phyloP scores from a whole-genome alignment of 2,329 filamentous ascomycete genomes.

The Nemania bipapillata region DNA sequence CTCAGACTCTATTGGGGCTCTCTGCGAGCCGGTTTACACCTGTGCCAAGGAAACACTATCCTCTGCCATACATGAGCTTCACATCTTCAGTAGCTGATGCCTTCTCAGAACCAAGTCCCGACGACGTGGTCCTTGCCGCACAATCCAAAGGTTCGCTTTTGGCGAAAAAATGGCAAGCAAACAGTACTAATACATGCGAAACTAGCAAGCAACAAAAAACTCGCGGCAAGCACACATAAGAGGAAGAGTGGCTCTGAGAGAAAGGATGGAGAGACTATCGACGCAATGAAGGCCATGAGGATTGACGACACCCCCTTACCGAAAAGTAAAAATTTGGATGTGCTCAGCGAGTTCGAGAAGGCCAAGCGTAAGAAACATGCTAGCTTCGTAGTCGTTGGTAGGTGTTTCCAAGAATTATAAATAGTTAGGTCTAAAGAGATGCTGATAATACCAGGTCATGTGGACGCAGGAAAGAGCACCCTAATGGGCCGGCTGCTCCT shows the following conservation, averaged over 20 bases:
- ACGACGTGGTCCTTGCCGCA: constrained; percentile 86
- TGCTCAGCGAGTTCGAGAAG: constrained; percentile 81
- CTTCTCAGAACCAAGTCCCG: constrained; percentile 88
- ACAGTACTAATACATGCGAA: constrained; percentile 62
- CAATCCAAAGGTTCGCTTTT: constrained; percentile 86
- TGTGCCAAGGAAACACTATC: constrained; percentile 50
- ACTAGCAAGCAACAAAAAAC: constrained; percentile 63
- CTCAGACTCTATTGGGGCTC: constrained; percentile 63
- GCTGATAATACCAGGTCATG: constrained; percentile 72
- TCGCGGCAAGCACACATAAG: constrained; percentile 54
- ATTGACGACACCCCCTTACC: constrained; percentile 66
- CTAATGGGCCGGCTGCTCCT: constrained; percentile 94
- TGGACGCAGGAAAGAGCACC: constrained; percentile 97
- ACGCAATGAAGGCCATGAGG: constrained; percentile 55
- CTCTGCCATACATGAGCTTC: constrained; percentile 63
- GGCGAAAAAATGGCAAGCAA: constrained; percentile 61
- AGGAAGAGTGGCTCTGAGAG: constrained; percentile 54
- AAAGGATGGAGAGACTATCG: constrained; percentile 51
- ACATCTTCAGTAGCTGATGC: constrained; percentile 65
- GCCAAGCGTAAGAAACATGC: constrained; percentile 79
- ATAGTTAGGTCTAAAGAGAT: not conserved
- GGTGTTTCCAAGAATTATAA: constrained; percentile 44
- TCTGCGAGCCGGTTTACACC: constrained; percentile 41
- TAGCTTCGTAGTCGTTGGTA: constrained; percentile 93
- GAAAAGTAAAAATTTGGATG: constrained; percentile 83